These are phyloP conservation scores for Kluyveromyces aestuarii DNA, from an alignment of 805 yeast genomes.

Conservation along the genomic window DNA sequence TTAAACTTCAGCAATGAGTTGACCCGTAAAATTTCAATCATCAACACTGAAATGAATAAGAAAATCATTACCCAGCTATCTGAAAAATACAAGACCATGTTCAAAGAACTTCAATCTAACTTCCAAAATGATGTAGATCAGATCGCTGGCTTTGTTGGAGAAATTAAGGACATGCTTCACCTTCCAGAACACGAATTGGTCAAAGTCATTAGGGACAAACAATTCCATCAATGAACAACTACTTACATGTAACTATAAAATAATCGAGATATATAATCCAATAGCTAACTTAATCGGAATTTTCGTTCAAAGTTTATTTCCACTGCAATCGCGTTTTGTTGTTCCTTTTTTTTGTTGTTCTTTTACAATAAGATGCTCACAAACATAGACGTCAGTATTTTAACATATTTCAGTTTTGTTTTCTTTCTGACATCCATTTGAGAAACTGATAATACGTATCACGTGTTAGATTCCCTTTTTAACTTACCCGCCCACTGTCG, in stretches of 20 bases:
- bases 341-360: too few species aligned
- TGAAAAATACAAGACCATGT: conserved; percentile 26
- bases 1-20: conserved; percentile 28
- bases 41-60: conserved; percentile 31
- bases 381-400: too few species aligned
- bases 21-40: conserved; percentile 26
- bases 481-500: conserved; percentile 1
- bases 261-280: too few species aligned
- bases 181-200: conserved; percentile 29
- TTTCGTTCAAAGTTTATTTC: too few species aligned
- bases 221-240: conserved; percentile 1
- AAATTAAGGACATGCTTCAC: conserved; percentile 28
- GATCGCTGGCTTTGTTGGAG: conserved; percentile 28
- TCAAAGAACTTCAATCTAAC: conserved; percentile 25
- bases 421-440: too few species aligned
- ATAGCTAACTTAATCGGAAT: neutral
- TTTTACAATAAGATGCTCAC: too few species aligned
- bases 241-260: neutral
- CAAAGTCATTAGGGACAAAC: conserved; percentile 20
- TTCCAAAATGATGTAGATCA: conserved; percentile 32
- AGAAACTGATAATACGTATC: neutral
- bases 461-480: too few species aligned
- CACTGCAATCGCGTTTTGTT: too few species aligned
- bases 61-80: conserved; percentile 29
- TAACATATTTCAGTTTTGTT: too few species aligned